These are phyloP conservation scores for Phenoliferia sp. DNA, from an alignment of 1,284 basidiomycete genomes.

Conservation along the genomic window DNA sequence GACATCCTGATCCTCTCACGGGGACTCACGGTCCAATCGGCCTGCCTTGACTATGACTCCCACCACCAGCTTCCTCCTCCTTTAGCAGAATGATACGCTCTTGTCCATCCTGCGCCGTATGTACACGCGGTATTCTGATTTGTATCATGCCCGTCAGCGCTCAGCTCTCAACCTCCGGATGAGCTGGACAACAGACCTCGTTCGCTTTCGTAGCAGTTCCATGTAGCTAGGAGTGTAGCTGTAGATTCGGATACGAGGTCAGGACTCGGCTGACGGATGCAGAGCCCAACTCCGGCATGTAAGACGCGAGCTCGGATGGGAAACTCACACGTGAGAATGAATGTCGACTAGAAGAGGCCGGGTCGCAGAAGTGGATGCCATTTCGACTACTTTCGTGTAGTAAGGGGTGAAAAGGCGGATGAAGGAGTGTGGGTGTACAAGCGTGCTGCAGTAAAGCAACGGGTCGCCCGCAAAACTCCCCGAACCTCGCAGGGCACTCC, in stretches of 20 bases:
- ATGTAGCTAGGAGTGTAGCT: constrained; percentile 18
- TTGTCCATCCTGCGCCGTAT: constrained; percentile 48
- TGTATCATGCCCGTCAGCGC: not conserved
- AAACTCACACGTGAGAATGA: constrained; percentile 68
- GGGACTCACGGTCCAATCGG: constrained; percentile 58
- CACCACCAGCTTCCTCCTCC: constrained; percentile 59
- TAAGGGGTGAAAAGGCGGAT: too few species aligned
- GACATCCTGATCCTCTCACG: too few species aligned
- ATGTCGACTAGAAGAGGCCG: constrained; percentile 58
- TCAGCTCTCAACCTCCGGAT: not conserved
- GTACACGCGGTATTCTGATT: constrained; percentile 58
- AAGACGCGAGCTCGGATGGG: constrained; percentile 54
- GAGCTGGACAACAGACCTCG: constrained; percentile 3
- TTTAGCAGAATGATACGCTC: constrained; percentile 69
- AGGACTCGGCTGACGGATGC: not conserved
- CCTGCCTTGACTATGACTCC: constrained; percentile 49
- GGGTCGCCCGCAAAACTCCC: too few species aligned
- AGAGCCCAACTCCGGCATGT: not conserved
- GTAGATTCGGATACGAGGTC: not conserved
- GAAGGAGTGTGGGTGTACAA: too few species aligned
- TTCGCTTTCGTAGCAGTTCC: constrained; percentile 19
- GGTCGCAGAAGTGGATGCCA: not conserved
- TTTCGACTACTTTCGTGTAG: too few species aligned
- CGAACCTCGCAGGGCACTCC: too few species aligned
- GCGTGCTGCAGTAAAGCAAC: too few species aligned